phyloP scores from a whole-genome alignment of 306 rosid genomes.

The Corylus avellana region DNA sequence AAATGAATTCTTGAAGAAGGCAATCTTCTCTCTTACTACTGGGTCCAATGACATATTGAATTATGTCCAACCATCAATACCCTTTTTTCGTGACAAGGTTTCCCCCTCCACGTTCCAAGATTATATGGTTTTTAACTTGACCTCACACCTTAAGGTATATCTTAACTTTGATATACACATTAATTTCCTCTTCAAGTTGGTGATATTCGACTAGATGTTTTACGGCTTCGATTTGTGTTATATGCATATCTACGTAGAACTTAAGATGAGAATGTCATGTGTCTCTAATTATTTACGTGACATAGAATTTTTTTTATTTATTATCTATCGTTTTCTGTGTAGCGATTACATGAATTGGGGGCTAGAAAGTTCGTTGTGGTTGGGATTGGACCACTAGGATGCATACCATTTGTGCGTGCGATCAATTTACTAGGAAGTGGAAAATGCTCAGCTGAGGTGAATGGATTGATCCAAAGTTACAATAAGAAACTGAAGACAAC shows the following conservation, averaged over 20 bases:
- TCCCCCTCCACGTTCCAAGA: conserved; percentile 36
- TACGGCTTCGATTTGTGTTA: too few relatives aligned
- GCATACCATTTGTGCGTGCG: conserved; percentile 56
- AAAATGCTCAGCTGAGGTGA: conserved; percentile 38
- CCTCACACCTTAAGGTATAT: conserved; percentile 47
- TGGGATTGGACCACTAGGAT: conserved; percentile 55
- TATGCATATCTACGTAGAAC: too few relatives aligned
- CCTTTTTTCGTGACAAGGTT: conserved; percentile 38
- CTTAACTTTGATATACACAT: neutral
- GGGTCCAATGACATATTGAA: conserved; percentile 59
- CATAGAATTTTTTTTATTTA: neutral
- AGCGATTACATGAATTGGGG: conserved; percentile 48
- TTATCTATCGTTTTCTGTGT: neutral
- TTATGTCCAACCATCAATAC: conserved; percentile 48
- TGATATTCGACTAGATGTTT: neutral
- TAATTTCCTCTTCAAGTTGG: neutral
- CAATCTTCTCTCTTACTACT: conserved; percentile 50
- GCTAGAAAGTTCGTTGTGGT: conserved; percentile 54
- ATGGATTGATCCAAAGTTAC: conserved; percentile 43
- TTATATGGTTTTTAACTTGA: conserved; percentile 51
- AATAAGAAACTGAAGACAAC: conserved; percentile 30
- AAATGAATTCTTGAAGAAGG: conserved; percentile 38
- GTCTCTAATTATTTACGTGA: too few relatives aligned
- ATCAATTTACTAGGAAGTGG: conserved; percentile 31
- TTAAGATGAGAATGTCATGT: too few relatives aligned